Evolutionary conservation across 2,329 filamentous ascomycete species (phyloP), one percentile per base, ranked within the genome.

Genomic region (Ascochyta lentis): DNA sequence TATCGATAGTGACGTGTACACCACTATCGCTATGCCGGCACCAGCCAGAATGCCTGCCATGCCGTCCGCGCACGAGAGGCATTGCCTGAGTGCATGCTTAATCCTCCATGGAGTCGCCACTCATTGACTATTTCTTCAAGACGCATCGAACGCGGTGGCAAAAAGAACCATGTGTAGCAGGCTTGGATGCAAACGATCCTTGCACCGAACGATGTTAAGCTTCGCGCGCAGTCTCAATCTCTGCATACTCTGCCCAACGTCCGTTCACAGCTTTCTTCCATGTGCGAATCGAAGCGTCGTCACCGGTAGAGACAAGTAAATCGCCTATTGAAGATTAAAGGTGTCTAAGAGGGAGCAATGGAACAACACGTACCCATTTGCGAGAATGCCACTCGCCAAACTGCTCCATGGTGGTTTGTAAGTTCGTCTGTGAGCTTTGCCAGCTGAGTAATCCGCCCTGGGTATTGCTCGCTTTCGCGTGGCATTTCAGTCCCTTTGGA

Each of bases 321-420:
- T 91, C 89, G 4, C 89, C 89, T 19, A 19, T 19, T 78, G 86
- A 13, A 6, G 8, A 29, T 67, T 35, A 65, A 22, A 46, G 15
- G 42, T 40, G n/a, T 45, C 13, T 7, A n/a, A 22, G 22, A 24
- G 4, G 19, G 23, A 12, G 12, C 29, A n/a, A 6, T 4, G 6
- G 12, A 31, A 19, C 7, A 64, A 16, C 7, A 64, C 74, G 54
- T 72, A 77, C 77, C 79, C 71, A 78, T 77, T 26, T 78, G 77
- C 12, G 79, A 80, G 64, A 92, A 94, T 1, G 84, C 84, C 2
- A 93, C 86, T 22, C 89, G 81, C 90, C 90, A 94, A 1, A 92
- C 88, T 1, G 89, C 89, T 16, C 86, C 87, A 45, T 86, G 83
- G 69, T 90, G 86, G 48, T 83, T 84, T 45, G 87, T 85, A 8